Percentiles rank a stretch among this genome's conserved stretches.
Conservation (phyloP, 371 early-diverging fungal genomes). For the Rozella allomycis region DNA sequence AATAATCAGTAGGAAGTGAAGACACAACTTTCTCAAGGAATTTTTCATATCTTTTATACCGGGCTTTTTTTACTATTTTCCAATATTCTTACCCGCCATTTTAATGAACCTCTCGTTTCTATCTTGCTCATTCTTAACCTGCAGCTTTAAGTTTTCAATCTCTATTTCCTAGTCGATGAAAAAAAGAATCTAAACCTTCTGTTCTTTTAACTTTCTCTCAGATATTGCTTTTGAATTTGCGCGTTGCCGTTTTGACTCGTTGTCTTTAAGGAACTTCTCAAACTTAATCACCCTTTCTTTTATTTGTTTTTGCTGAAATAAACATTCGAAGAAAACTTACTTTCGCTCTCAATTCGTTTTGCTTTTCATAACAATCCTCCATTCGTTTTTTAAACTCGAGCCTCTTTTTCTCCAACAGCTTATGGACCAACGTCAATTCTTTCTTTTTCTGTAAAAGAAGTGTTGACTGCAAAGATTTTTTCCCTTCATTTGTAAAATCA, state of each 20-base stretch:
- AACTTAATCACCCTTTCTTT: conserved; percentile 30
- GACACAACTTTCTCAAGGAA: conserved; percentile 27
- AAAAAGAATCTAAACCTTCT: conserved; percentile 12
- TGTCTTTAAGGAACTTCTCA: conserved; percentile 33
- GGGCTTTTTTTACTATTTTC: neutral
- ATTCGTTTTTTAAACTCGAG: conserved; percentile 29
- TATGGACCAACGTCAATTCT: conserved; percentile 25
- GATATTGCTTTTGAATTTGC: conserved; percentile 22
- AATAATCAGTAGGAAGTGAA: conserved; percentile 24
- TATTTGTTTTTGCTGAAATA: conserved; percentile 26
- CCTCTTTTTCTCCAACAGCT: conserved; percentile 17
- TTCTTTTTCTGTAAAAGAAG: conserved; percentile 25
- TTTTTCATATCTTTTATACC: conserved; percentile 18
- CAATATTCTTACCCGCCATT: conserved; percentile 9
- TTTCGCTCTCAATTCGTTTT: conserved; percentile 25
- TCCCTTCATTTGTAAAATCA: too few relatives aligned
- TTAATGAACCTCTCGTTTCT: conserved; percentile 10
- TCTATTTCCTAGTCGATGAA: conserved; percentile 24
- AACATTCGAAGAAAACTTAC: conserved; percentile 3
- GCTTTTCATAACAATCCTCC: conserved; percentile 30
- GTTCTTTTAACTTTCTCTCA: conserved; percentile 21
- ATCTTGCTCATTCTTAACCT: conserved; percentile 10
- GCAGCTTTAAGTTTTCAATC: conserved; percentile 5
- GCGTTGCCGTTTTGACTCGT: conserved; percentile 31
- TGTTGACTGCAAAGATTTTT: conserved; percentile 16